Percentiles rank a stretch among this genome's conserved stretches.
phyloP scores from a whole-genome alignment of 164 flowering plant species.

The Berberis thunbergii region DNA sequence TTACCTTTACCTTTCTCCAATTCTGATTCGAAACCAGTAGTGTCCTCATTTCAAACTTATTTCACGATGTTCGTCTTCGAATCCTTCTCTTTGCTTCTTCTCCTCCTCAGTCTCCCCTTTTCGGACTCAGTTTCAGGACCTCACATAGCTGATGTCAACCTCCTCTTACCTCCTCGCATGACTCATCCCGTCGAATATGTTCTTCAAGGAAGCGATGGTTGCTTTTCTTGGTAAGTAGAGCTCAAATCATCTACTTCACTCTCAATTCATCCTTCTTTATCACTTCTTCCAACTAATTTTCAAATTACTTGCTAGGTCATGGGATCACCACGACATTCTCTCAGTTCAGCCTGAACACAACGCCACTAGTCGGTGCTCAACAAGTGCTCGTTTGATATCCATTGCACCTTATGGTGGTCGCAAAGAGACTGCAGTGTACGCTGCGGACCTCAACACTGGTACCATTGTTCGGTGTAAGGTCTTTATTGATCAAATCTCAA shows the following conservation, averaged over 20 bases:
- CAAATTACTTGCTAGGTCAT: slow-evolving; percentile 42
- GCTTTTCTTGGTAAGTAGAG: slow-evolving; percentile 70
- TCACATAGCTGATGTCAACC: slow-evolving; percentile 82
- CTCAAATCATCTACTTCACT: neutral
- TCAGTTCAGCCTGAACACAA: slow-evolving; percentile 78
- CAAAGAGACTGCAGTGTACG: slow-evolving; percentile 93
- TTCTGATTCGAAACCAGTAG: neutral
- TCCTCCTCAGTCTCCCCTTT: slow-evolving; percentile 8
- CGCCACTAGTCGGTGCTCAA: slow-evolving; percentile 59
- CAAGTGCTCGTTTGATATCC: slow-evolving; percentile 76
- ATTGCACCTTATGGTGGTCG: slow-evolving; percentile 81
- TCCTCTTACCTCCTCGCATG: slow-evolving; percentile 85
- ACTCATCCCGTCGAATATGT: slow-evolving; percentile 80
- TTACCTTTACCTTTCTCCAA: neutral
- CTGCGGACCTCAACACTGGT: slow-evolving; percentile 63
- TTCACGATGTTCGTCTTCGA: neutral
- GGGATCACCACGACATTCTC: slow-evolving; percentile 95
- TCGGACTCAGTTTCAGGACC: slow-evolving; percentile 53
- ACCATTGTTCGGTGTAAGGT: slow-evolving; percentile 79
- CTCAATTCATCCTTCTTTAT: no score
- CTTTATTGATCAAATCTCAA: slow-evolving; percentile 63
- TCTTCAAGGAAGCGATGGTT: slow-evolving; percentile 84
- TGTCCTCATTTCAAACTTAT: neutral
- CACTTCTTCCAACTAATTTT: no score
- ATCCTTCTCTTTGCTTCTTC: neutral